Base-by-base conservation (phyloP, 352 stramenopile genomes). In the Phytophthora sp. region DNA sequence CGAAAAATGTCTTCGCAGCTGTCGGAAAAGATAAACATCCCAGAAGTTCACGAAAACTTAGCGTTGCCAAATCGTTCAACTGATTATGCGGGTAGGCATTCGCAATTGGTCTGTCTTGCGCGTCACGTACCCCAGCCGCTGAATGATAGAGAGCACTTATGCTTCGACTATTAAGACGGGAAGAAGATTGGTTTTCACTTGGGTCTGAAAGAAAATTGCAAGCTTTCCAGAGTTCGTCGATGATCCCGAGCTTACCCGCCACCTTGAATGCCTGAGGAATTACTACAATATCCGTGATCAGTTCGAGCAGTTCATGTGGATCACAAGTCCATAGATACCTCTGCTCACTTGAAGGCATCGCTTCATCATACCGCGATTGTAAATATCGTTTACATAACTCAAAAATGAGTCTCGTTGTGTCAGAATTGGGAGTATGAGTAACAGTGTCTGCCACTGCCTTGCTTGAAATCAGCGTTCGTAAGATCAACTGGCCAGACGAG, bases 1-100 rank as follows among this genome's bases (percentile, higher is more conserved):
- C 29, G 20, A 82, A 78, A 63, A 69, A 60, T 36, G 11, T 20
- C 18, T 39, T 29, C 15, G 68, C 35, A 41, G 27, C 27, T 21
- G 30, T 9, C 9, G 42, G 58, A 29, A 31, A 21, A 30, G 63
- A 63, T 27, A 76, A 53, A 50, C 15, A 53, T 7, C 27, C 36
- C 8, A 69, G 21, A 39, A 73, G 8, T 16, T 59, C 29, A 18
- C 27, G 52, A 47, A 58, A 63, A 29, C 23, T 54, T 27, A 41
- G 2, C 12, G 18, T 39, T 58, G 35, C 24, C 5, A 57, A 11
- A 2, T 44, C 21, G n/a, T 39, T 23, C 20, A 16, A 26, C 7
- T 39, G 46, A 8, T 21, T 54, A 6, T 50, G 21, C 27, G 65
- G 16, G 13, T 53, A 63, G 15, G 20, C 21, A 39, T 35, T 36